Base-by-base conservation (phyloP, 768 basidiomycete species). In the Suillus placidus region DNA sequence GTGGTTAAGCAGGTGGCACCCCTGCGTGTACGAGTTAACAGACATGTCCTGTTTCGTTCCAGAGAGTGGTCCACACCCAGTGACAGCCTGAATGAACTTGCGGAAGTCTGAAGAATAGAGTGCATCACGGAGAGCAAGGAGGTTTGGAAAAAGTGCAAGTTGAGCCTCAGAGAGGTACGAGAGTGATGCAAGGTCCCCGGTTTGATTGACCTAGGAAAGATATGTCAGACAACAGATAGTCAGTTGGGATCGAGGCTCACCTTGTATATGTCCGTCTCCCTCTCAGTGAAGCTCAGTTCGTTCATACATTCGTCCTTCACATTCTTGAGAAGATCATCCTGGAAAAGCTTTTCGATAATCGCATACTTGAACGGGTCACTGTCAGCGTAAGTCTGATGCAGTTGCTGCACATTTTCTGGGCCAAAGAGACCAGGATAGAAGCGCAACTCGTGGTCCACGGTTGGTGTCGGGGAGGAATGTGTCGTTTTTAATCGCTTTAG, bases 211-310 rank as follows among this genome's bases (percentile, higher is more conserved):
- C 96, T 98, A 70, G 51, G 47, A 47, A 2, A 64, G 66, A 64
- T 66, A 57, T 52, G n/a, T 32, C 8, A 20, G 62, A 64, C 47
- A 54, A 20, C 37, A 47, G 35, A 60, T 30, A 56, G 60, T 52
- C 58, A 57, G 57, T 14, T 37, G 13, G 23, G 61, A 63, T 42
- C 1, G 4, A 49, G 13, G 18, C 49, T 66, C 66, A 92, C 93
- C 88, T 93, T 95, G 87, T 98, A 99, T 69, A 99, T 99, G 74
- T 99, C 97, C 3, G 97, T 99, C 83, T 98, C 93, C 80, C 97
- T 99, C 80, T 95, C 90, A 4, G 91, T 85, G 75, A 96, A 95
- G 76, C 83, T 89, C 67, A 96, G 84, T 72, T 94, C 87, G 60
- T 81, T 79, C 63, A 92, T 77, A 70, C 92, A 93, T 76, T 96